These are phyloP conservation scores for Lodderomyces beijingensis DNA, from an alignment of 1,139 yeast genomes.

Conservation along the genomic window DNA sequence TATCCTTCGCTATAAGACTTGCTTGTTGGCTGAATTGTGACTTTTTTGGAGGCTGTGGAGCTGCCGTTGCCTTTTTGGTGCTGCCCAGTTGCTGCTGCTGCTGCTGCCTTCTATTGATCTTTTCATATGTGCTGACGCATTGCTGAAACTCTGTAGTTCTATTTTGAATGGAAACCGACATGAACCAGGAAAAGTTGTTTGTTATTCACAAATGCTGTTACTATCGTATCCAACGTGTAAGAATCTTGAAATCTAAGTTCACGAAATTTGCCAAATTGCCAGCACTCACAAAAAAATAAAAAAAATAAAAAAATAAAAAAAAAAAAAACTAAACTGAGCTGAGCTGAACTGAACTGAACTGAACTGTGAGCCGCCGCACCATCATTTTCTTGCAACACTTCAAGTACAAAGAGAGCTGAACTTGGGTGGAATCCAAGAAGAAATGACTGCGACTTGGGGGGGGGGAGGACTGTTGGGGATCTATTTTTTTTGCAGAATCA, in stretches of 20 bases:
- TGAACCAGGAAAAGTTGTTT: slow-evolving; percentile 8
- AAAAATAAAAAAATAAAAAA: slow-evolving; percentile 1
- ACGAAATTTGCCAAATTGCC: too few relatives aligned
- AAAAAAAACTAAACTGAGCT: slow-evolving; percentile 1
- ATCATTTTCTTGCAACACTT: too few relatives aligned
- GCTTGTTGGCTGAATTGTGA: slow-evolving; percentile 82
- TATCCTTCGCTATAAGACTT: slow-evolving; percentile 79
- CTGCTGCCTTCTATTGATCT: slow-evolving; percentile 42
- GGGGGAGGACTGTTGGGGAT: too few relatives aligned
- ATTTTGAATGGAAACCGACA: slow-evolving; percentile 53
- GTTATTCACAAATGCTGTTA: too few relatives aligned
- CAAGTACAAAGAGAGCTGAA: too few relatives aligned
- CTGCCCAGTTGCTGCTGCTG: slow-evolving; percentile 8
- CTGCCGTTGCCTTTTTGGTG: slow-evolving; percentile 3
- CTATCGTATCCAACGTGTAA: too few relatives aligned
- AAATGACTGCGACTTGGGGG: too few relatives aligned
- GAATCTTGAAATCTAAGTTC: too few relatives aligned
- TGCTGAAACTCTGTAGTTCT: slow-evolving; percentile 84
- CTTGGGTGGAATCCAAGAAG: too few relatives aligned
- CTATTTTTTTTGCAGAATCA: too few relatives aligned
- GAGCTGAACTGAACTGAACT: too few relatives aligned
- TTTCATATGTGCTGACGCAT: slow-evolving; percentile 69
- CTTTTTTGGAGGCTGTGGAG: slow-evolving; percentile 25
- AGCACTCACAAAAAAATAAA: slow-evolving; percentile 3
- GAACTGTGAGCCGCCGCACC: too few relatives aligned